These are phyloP conservation scores for Mortierella sp. DNA, from an alignment of 371 early-diverging fungal genomes.

Conservation along the genomic window DNA sequence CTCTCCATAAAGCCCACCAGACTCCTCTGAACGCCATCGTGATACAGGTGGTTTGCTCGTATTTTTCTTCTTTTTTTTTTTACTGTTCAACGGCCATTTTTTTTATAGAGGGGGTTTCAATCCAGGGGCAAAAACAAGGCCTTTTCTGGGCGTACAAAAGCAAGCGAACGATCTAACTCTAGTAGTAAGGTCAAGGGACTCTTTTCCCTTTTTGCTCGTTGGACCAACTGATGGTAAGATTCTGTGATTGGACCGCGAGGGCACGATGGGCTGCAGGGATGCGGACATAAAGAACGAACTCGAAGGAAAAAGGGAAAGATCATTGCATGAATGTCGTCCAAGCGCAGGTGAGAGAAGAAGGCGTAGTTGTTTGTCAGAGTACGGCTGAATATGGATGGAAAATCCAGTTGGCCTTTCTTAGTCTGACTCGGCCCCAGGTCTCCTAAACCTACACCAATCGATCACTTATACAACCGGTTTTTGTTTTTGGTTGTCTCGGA, in stretches of 20 bases:
- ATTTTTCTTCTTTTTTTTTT: not conserved
- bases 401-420: too few species aligned
- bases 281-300: too few species aligned
- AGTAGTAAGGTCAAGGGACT: too few species aligned
- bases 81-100: not conserved
- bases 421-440: not conserved
- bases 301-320: too few species aligned
- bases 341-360: too few species aligned
- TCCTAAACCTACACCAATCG: not conserved
- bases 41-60: not conserved
- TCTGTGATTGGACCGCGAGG: too few species aligned
- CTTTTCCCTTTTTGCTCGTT: too few species aligned
- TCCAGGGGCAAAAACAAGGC: conserved; percentile 7
- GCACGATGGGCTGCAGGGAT: too few species aligned
- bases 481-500: not conserved
- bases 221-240: too few species aligned
- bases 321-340: too few species aligned
- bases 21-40: not conserved
- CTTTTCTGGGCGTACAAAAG: not conserved
- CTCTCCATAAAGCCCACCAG: not conserved
- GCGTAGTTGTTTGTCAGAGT: too few species aligned
- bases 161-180: not conserved
- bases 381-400: too few species aligned
- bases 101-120: not conserved
- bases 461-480: not conserved